Conservation (phyloP, 1,284 basidiomycete species). For the Apiotrichum laibachii region DNA sequence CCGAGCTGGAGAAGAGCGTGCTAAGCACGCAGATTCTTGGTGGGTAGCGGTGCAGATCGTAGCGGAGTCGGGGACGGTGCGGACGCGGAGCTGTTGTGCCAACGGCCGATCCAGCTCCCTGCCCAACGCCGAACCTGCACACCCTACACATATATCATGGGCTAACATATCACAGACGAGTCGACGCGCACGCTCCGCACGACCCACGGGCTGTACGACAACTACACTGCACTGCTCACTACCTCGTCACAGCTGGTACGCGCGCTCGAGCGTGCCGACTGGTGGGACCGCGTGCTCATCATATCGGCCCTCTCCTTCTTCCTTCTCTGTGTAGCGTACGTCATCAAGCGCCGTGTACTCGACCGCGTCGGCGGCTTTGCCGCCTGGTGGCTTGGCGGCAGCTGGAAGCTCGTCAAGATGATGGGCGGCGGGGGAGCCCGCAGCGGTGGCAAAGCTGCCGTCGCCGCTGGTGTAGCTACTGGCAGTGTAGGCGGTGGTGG, state of each 20-base stretch:
- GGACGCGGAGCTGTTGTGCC: too few species aligned
- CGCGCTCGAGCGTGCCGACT: slow-evolving; percentile 80
- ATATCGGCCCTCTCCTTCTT: slow-evolving; percentile 75
- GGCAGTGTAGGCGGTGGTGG: neutral
- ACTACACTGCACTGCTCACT: slow-evolving; percentile 67
- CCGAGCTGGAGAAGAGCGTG: slow-evolving; percentile 83
- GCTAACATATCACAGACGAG: slow-evolving; percentile 57
- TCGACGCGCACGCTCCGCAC: slow-evolving; percentile 72
- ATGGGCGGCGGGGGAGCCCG: slow-evolving; percentile 21
- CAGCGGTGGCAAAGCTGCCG: neutral
- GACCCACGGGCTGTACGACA: slow-evolving; percentile 74
- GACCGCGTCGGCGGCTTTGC: slow-evolving; percentile 55
- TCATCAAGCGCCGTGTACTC: slow-evolving; percentile 78
- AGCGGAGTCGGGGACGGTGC: neutral
- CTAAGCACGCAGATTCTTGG: slow-evolving; percentile 80
- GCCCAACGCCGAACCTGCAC: too few species aligned
- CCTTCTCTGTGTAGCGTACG: slow-evolving; percentile 74
- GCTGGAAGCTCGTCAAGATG: slow-evolving; percentile 37
- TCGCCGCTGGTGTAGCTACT: neutral
- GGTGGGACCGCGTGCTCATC: slow-evolving; percentile 84
- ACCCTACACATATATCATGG: neutral
- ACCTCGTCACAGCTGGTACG: slow-evolving; percentile 79
- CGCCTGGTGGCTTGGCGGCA: slow-evolving; percentile 47
- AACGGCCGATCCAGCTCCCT: too few species aligned
- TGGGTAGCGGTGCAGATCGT: slow-evolving; percentile 45